Conservation (phyloP, 805 yeast species). For the Saturnispora diversa region DNA sequence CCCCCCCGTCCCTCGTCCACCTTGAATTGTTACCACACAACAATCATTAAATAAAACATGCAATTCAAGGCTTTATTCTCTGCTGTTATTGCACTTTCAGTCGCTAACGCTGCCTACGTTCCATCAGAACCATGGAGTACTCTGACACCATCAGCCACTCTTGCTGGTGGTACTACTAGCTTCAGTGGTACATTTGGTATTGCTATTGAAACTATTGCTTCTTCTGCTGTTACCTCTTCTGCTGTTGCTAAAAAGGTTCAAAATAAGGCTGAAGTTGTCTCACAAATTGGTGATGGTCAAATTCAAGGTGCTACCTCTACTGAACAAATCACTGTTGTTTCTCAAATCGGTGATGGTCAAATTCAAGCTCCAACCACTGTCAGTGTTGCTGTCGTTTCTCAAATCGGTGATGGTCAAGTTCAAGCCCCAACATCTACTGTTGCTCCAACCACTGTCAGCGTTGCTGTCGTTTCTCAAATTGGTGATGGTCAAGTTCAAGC, state of each 20-base stretch:
- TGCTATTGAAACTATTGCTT: slow-evolving; percentile 51
- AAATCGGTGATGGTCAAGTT: slow-evolving; percentile 36
- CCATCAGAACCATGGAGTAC: slow-evolving; percentile 67
- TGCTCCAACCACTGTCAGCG: slow-evolving; percentile 22
- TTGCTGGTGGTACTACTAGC: slow-evolving; percentile 46
- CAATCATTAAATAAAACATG: slow-evolving; percentile 30
- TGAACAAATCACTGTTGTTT: slow-evolving; percentile 22
- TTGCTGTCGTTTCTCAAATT: slow-evolving; percentile 10
- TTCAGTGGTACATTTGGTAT: slow-evolving; percentile 59
- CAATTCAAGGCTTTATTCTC: slow-evolving; percentile 35
- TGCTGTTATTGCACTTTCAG: slow-evolving; percentile 37
- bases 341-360: slow-evolving; percentile 54
- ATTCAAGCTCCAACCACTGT: slow-evolving; percentile 16
- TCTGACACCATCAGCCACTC: slow-evolving; percentile 50
- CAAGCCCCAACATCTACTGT: slow-evolving; percentile 33
- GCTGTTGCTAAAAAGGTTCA: slow-evolving; percentile 11
- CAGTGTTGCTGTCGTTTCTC: slow-evolving; percentile 11
- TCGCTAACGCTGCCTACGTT: slow-evolving; percentile 52
- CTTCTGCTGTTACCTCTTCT: slow-evolving; percentile 38
- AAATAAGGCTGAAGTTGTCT: slow-evolving; percentile 32
- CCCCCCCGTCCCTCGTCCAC: too few relatives aligned
- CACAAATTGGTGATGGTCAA: slow-evolving; percentile 45
- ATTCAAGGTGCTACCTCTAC: slow-evolving; percentile 25
- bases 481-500: slow-evolving; percentile 31
- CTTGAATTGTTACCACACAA: too few relatives aligned